A percentile compares a stretch with the other conserved stretches of the same genome.
Conservation (phyloP, 2,329 filamentous ascomycete species). For the Aureobasidium zeae region DNA sequence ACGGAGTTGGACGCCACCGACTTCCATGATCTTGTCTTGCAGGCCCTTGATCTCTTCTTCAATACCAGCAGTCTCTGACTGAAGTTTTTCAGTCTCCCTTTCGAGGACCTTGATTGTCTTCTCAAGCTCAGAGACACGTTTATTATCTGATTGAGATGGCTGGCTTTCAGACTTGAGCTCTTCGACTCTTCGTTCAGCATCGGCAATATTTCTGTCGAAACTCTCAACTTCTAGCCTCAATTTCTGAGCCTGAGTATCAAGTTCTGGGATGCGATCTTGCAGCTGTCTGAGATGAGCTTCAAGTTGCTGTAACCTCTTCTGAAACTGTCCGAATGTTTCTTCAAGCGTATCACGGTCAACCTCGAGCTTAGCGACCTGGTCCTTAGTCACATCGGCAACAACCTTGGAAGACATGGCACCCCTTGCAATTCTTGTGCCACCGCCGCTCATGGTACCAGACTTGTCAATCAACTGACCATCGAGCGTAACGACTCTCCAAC, state of each 20-base stretch:
- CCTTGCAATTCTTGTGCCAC: slow-evolving; percentile 79
- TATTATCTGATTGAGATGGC: slow-evolving; percentile 70
- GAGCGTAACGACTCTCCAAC: slow-evolving; percentile 94
- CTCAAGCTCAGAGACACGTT: slow-evolving; percentile 60
- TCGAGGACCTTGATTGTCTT: slow-evolving; percentile 68
- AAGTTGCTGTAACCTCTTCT: slow-evolving; percentile 72
- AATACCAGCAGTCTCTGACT: slow-evolving; percentile 74
- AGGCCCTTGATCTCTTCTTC: slow-evolving; percentile 88
- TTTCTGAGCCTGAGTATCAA: slow-evolving; percentile 90
- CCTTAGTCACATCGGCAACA: slow-evolving; percentile 74
- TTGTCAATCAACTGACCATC: slow-evolving; percentile 95
- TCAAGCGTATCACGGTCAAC: slow-evolving; percentile 78
- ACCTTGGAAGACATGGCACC: slow-evolving; percentile 97
- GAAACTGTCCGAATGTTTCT: slow-evolving; percentile 71
- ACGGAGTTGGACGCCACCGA: slow-evolving; percentile 86
- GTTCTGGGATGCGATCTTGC: slow-evolving; percentile 66
- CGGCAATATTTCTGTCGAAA: slow-evolving; percentile 69
- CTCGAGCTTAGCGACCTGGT: slow-evolving; percentile 82
- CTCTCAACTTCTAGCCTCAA: slow-evolving; percentile 81
- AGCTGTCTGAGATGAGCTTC: slow-evolving; percentile 65
- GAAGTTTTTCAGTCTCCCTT: slow-evolving; percentile 70
- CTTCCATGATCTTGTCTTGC: slow-evolving; percentile 97
- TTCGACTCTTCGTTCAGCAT: slow-evolving; percentile 74
- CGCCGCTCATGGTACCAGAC: slow-evolving; percentile 97
- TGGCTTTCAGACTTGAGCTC: slow-evolving; percentile 76